Conservation (phyloP, 2,329 filamentous ascomycete species). For the Pseudonectria buxi region DNA sequence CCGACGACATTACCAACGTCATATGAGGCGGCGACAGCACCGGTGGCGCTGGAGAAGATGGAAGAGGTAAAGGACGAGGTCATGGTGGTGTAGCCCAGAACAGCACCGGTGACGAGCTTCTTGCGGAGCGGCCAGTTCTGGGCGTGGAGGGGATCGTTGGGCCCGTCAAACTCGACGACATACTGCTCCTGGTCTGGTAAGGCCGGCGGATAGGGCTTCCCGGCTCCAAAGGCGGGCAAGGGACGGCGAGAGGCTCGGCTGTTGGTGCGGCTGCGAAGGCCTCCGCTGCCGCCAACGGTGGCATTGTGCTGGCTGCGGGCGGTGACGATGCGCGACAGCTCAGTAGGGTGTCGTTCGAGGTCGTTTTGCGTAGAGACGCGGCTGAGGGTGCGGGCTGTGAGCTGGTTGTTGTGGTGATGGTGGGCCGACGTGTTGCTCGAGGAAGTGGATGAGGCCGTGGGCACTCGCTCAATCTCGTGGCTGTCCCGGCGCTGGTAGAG, state of each 20-base stretch:
- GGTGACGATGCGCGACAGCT: conserved; percentile 65
- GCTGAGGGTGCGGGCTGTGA: conserved; percentile 42
- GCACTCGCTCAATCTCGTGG: conserved; percentile 54
- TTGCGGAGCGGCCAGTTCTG: conserved; percentile 79
- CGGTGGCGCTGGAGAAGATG: conserved; percentile 65
- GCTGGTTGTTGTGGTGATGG: conserved; percentile 16
- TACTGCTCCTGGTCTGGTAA: conserved; percentile 68
- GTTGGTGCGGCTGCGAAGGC: conserved; percentile 28
- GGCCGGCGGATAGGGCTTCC: conserved; percentile 66
- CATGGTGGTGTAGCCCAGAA: conserved; percentile 68
- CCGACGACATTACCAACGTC: conserved; percentile 56
- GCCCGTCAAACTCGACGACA: conserved; percentile 79
- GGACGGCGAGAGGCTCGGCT: conserved; percentile 49
- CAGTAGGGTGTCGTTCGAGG: conserved; percentile 63
- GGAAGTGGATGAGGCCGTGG: conserved; percentile 44
- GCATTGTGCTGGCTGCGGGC: conserved; percentile 61
- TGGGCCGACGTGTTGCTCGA: conserved; percentile 34
- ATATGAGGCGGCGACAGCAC: conserved; percentile 49
- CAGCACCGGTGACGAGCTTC: conserved; percentile 63
- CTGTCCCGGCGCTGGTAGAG: conserved; percentile 35
- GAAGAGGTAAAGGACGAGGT: conserved; percentile 66
- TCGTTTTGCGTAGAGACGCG: conserved; percentile 59
- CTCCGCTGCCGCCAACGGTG: conserved; percentile 54
- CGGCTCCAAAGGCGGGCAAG: conserved; percentile 62
- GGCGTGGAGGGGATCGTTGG: conserved; percentile 74